These are phyloP conservation scores for Bacterosira constricta DNA, from an alignment of 108 stramenopile genomes.

Conservation along the genomic window DNA sequence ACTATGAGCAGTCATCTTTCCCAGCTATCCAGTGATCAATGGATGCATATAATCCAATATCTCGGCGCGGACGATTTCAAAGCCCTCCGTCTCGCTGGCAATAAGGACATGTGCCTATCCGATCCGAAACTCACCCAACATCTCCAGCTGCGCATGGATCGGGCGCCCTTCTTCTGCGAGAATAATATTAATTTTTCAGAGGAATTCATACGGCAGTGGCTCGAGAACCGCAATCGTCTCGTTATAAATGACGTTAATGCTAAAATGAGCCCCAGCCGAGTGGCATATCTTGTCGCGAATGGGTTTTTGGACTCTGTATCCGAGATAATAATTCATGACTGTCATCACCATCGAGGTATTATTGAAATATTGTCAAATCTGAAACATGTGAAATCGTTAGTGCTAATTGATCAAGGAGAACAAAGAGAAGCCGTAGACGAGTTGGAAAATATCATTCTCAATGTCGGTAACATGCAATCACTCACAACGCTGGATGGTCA, in stretches of 20 bases:
- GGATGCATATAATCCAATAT: conserved; percentile 25
- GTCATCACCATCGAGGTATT: conserved; percentile 23
- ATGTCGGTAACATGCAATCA: conserved; percentile 14
- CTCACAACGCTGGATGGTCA: conserved; percentile 34
- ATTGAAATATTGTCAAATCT: conserved; percentile 13
- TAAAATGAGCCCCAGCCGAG: conserved; percentile 9
- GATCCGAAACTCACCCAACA: conserved; percentile 30
- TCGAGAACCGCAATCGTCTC: conserved; percentile 19
- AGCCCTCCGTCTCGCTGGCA: conserved; percentile 30
- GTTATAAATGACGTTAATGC: conserved; percentile 28
- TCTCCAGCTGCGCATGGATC: conserved; percentile 33
- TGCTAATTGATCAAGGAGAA: conserved; percentile 23
- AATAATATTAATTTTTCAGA: conserved; percentile 5
- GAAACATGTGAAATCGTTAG: conserved; percentile 19
- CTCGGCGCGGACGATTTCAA: conserved; percentile 30
- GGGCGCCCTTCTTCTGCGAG: conserved; percentile 25
- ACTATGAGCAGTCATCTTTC: background rate
- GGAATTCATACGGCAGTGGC: conserved; percentile 20
- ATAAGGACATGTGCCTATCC: conserved; percentile 13
- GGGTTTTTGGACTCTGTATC: conserved; percentile 33
- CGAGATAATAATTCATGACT: conserved; percentile 34
- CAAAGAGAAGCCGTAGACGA: conserved; percentile 5
- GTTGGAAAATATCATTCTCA: conserved; percentile 18
- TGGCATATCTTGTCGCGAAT: conserved; percentile 22
- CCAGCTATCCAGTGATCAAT: conserved; percentile 4